phyloP scores from a whole-genome alignment of 208 protist species.

The Leptomonas seymouri region DNA sequence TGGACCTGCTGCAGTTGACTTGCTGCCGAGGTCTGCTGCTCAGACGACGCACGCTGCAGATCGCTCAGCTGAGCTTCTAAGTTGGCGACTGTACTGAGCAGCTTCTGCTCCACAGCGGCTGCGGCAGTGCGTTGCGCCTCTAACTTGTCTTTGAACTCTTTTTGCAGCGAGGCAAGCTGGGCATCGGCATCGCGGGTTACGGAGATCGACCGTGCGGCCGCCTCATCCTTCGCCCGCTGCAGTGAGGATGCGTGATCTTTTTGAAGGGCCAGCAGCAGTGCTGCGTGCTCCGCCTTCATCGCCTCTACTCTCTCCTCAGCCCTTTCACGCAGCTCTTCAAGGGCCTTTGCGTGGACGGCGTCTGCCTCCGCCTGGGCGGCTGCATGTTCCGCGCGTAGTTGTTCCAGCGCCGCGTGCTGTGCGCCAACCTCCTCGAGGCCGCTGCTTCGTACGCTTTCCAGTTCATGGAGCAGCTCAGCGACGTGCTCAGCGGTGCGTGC shows the following conservation, averaged over 20 bases:
- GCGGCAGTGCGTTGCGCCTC: conserved; percentile 13
- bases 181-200: conserved; percentile 12
- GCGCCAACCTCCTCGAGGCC: conserved; percentile 11
- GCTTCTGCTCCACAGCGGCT: conserved; percentile 22
- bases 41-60: conserved; percentile 13
- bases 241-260: conserved; percentile 25
- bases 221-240: conserved; percentile 16
- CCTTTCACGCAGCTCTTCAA: conserved; percentile 18
- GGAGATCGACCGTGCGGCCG: not conserved
- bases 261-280: conserved; percentile 22
- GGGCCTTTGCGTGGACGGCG: conserved; percentile 16
- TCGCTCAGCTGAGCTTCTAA: conserved; percentile 30
- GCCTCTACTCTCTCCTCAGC: conserved; percentile 13
- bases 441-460: conserved; percentile 15
- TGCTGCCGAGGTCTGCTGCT: conserved; percentile 14
- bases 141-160: conserved; percentile 12
- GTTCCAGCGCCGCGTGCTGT: conserved; percentile 25
- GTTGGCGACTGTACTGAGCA: conserved; percentile 21
- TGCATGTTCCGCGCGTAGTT: conserved; percentile 22
- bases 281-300: conserved; percentile 18
- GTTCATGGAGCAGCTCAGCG: conserved; percentile 20
- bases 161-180: conserved; percentile 15
- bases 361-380: conserved; percentile 11
- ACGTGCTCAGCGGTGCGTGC: conserved; percentile 36
- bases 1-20: conserved; percentile 19